Base-by-base conservation (phyloP, 192 early-diverging fungal species). In the Irineochytrium annulatum region DNA sequence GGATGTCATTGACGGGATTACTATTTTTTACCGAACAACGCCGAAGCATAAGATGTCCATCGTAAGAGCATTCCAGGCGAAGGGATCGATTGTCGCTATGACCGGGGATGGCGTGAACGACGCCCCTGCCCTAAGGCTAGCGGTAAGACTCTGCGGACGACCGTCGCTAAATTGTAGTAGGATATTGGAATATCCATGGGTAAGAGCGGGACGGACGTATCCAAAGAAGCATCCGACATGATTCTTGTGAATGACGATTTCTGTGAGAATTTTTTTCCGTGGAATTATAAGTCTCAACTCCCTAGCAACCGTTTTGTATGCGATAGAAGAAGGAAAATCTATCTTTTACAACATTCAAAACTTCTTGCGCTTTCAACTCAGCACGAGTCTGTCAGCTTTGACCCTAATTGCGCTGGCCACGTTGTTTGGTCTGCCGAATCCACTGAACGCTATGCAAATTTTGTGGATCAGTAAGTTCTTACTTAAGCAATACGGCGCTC, bases 161-260 rank as follows among this genome's bases (percentile, higher is more conserved):
- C 26, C 34, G 20, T 65, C 19, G 11, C 3, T 34, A n/a, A 17
- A 34, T 70, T 46, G 45, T 29, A 16, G 11, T 33, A 69, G 71
- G 92, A 96, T 65, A 94, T 98, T 74, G 95, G 95, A 52, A 89
- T 98, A 19, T 92, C 94, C 0, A 95, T 98, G 93, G 95, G 95
- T 19, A 87, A 90, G 67, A 83, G 86, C 56, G 95, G 93, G 2
- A 96, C 95, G 0, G 95, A 96, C 71, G 94, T 98, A 14, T 78
- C 93, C 32, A 93, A 93, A 74, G 95, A 98, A 70, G 95, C 94
- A 0, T 90, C 95, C 0, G 94, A 98, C 62, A 91, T 98, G 78
- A 94, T 98, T 59, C 72, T 98, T 61, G 93, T 94, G 43, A 90
- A 98, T 72, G 95, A 98, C 67, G 91, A 98, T 55, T 86, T 98